A percentile compares a stretch with the other conserved stretches of the same genome.
Evolutionary conservation across 305 asterid species (phyloP).

Genomic region (Ruellia speciosa): DNA sequence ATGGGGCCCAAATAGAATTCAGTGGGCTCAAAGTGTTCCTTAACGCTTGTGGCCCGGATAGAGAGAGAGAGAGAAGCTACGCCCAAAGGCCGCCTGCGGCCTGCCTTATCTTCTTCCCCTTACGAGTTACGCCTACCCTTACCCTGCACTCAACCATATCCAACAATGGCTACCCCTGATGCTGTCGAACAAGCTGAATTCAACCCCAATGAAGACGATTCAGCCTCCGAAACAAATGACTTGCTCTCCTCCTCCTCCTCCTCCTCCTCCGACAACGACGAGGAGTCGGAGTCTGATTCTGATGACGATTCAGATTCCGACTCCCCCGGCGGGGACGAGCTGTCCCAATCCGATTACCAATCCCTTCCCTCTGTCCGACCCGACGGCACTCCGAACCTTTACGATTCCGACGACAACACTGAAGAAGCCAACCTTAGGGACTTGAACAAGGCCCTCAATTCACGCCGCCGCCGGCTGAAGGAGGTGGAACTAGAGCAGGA

Average conservation of each 20-base stretch:
- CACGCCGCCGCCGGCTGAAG: constrained; percentile 30
- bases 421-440: constrained; percentile 47
- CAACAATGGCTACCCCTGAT: no score
- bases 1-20: no score
- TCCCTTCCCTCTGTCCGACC: constrained; percentile 27
- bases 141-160: no score
- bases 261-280: not conserved
- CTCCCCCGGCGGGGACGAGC: constrained; percentile 26
- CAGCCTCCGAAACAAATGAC: no score
- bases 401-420: constrained; percentile 34
- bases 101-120: no score
- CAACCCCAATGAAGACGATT: no score
- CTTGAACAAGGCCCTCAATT: constrained; percentile 30
- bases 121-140: no score
- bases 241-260: not conserved
- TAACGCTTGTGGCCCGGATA: no score
- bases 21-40: no score
- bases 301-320: not conserved
- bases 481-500: constrained; percentile 33
- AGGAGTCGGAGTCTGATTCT: constrained; percentile 20
- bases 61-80: no score
- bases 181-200: no score
- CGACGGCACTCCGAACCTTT: constrained; percentile 27
- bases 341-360: constrained; percentile 29
- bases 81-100: no score